phyloP scores from a whole-genome alignment of 352 stramenopile genomes.

The Globisporangium orthogonon region DNA sequence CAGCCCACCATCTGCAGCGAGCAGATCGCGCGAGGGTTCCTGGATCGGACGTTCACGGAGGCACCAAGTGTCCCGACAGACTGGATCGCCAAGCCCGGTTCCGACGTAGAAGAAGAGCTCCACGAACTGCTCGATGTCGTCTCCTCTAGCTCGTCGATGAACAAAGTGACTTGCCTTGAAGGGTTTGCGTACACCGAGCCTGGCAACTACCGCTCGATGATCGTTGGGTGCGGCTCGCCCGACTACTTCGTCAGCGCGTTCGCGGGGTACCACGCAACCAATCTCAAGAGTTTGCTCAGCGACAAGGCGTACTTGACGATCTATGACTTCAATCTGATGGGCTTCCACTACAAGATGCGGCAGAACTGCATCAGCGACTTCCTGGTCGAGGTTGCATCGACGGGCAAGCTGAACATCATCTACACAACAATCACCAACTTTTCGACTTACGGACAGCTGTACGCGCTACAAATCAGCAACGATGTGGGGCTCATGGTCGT shows the following conservation, averaged over 20 bases:
- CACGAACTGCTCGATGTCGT: conserved; percentile 40
- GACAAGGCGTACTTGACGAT: conserved; percentile 24
- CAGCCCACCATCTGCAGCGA: conserved; percentile 40
- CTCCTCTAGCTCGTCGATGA: conserved; percentile 31
- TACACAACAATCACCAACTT: conserved; percentile 29
- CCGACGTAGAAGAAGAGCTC: conserved; percentile 28
- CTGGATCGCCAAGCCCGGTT: conserved; percentile 14
- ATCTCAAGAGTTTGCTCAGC: conserved; percentile 9
- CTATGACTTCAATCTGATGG: conserved; percentile 17
- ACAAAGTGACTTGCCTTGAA: conserved; percentile 31
- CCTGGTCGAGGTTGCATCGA: not conserved
- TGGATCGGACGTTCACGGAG: conserved; percentile 21
- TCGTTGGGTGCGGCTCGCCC: conserved; percentile 28
- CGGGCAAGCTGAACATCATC: conserved; percentile 8
- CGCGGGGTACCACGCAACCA: conserved; percentile 11
- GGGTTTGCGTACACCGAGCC: conserved; percentile 20
- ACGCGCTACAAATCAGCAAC: conserved; percentile 25
- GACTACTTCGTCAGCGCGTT: conserved; percentile 25
- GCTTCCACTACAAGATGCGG: conserved; percentile 24
- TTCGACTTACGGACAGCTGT: conserved; percentile 32
- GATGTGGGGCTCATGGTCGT: conserved; percentile 29
- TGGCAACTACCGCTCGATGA: conserved; percentile 12
- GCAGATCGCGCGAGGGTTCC: conserved; percentile 34
- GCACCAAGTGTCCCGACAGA: not conserved
- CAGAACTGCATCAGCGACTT: conserved; percentile 14